Evolutionary conservation across 2,329 filamentous ascomycete genomes (phyloP).

Genomic region (Neoscytalidium dimidiatum): DNA sequence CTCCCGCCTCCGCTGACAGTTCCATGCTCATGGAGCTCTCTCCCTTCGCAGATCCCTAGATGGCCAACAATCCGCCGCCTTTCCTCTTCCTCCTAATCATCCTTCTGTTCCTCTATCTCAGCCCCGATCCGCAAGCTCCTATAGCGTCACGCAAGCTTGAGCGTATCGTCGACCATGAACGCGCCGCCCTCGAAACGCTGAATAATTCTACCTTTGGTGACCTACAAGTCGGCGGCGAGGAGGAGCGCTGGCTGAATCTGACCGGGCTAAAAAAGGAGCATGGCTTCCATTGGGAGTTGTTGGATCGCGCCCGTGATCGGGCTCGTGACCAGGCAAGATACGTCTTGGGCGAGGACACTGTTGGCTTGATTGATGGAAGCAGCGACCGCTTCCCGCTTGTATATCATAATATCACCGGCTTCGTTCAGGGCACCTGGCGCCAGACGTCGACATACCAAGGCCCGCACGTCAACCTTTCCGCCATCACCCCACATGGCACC

Average conservation of each 20-base stretch:
- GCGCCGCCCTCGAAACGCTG: constrained; percentile 28
- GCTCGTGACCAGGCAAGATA: constrained; percentile 58
- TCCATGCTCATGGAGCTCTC: constrained; percentile 9
- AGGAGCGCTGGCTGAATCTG: constrained; percentile 54
- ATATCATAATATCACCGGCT: constrained; percentile 78
- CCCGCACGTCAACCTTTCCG: constrained; percentile 47
- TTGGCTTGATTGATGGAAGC: constrained; percentile 20
- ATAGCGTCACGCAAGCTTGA: constrained; percentile 9
- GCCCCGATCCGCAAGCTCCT: constrained; percentile 14
- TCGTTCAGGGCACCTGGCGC: constrained; percentile 75
- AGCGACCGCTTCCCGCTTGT: constrained; percentile 7
- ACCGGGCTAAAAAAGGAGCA: constrained; percentile 76
- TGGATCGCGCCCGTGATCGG: constrained; percentile 66
- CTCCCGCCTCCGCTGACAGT: not conserved
- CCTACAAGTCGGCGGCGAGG: constrained; percentile 46
- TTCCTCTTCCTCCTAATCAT: constrained; percentile 18
- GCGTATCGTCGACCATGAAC: constrained; percentile 14
- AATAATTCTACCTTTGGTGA: constrained; percentile 54
- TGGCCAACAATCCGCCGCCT: constrained; percentile 19
- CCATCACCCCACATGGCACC: constrained; percentile 63
- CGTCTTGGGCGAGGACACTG: constrained; percentile 38
- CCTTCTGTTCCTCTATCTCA: constrained; percentile 18
- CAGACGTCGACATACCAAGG: constrained; percentile 38
- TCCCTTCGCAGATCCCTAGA: constrained; percentile 1
- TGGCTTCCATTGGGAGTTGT: constrained; percentile 75